phyloP scores from a whole-genome alignment of 306 rosid species.

The Ormosia emarginata region DNA sequence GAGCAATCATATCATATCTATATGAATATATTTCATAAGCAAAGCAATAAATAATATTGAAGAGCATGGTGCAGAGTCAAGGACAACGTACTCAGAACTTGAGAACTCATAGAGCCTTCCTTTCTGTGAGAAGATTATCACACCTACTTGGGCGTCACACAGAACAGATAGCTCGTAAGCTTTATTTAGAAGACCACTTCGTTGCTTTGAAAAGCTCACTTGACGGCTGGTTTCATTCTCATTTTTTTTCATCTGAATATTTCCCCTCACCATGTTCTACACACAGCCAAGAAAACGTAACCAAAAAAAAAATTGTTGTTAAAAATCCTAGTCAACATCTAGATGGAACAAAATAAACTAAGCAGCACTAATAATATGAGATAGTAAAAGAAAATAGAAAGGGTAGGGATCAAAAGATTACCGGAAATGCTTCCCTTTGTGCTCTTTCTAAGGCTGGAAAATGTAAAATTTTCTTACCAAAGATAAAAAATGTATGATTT shows the following conservation, averaged over 20 bases:
- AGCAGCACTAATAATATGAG: not conserved
- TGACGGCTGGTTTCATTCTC: constrained; percentile 56
- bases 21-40: not conserved
- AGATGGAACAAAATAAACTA: not conserved
- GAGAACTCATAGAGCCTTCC: constrained; percentile 60
- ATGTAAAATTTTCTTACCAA: not conserved
- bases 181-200: constrained; percentile 61
- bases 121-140: constrained; percentile 60
- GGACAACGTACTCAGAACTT: constrained; percentile 52
- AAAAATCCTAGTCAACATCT: not conserved
- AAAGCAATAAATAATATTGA: not conserved
- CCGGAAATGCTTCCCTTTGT: not conserved
- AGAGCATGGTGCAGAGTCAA: not conserved
- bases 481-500: not conserved
- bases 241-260: constrained; percentile 53
- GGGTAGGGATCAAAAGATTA: not conserved
- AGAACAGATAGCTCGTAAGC: constrained; percentile 71
- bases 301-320: not conserved
- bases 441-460: not conserved
- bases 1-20: not conserved
- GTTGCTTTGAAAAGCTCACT: constrained; percentile 63
- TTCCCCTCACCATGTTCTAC: constrained; percentile 62
- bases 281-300: not conserved
- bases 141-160: constrained; percentile 61
- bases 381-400: not conserved